These are phyloP conservation scores for Xylariomycetidae sp. DNA, from an alignment of 2,329 filamentous ascomycete species.

Conservation along the genomic window DNA sequence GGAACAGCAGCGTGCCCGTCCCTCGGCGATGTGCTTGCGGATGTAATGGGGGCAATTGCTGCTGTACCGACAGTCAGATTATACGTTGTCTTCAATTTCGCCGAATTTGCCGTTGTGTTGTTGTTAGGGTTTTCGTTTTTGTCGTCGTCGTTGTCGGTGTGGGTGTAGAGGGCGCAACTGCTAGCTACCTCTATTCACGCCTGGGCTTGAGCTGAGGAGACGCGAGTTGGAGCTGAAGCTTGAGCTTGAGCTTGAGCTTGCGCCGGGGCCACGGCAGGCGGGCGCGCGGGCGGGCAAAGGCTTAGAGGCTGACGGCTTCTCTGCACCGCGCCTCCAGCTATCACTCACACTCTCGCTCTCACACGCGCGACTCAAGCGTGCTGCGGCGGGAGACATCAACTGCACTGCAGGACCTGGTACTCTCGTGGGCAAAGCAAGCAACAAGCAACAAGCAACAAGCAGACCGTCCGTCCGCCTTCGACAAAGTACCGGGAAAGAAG, in stretches of 20 bases:
- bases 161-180: too few species aligned
- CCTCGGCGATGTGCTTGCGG: too few species aligned
- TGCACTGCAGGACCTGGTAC: slow-evolving; percentile 17
- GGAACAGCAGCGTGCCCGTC: too few species aligned
- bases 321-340: slow-evolving; percentile 21
- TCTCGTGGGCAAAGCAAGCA: slow-evolving; percentile 11
- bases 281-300: slow-evolving; percentile 12
- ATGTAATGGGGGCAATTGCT: too few species aligned
- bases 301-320: too few species aligned
- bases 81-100: too few species aligned
- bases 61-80: too few species aligned
- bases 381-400: slow-evolving; percentile 25
- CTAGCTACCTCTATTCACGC: too few species aligned
- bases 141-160: too few species aligned
- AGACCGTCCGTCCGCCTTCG: slow-evolving; percentile 7
- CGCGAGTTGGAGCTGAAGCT: slow-evolving; percentile 1
- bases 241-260: slow-evolving; percentile 3
- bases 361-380: slow-evolving; percentile 14
- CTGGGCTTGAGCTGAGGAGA: background rate
- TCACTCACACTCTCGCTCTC: slow-evolving; percentile 16
- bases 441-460: slow-evolving; percentile 15
- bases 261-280: slow-evolving; percentile 14
- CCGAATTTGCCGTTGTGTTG: too few species aligned
- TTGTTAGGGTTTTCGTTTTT: too few species aligned
- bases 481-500: too few species aligned